Evolutionary conservation across 1,139 yeast genomes (phyloP), one percentile per base, ranked within the genome.

Genomic region (Nakaseomyces delphensis): DNA sequence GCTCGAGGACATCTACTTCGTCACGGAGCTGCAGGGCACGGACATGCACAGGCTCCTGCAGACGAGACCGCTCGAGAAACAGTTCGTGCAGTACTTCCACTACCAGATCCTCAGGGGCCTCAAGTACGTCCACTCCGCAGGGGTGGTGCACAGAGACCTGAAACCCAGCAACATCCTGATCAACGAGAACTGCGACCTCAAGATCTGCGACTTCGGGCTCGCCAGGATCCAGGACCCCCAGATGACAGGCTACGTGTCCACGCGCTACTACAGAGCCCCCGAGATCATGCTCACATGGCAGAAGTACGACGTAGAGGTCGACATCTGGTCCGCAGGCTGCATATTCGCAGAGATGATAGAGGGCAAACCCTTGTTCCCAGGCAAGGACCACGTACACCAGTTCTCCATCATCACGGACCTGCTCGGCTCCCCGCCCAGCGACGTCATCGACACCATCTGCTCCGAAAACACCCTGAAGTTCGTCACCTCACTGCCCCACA

Each of bases 201-300:
- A 89, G 64, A 91, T 91, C 55, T 89, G 97, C 68, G 98, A 91
- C 67, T 91, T 91, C 62, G 98, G 98, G 20, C 71, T 91, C 49
- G 97, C 97, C 28, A 75, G 98, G 62, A 84, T 91, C 60, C 96
- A 91, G 69, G 97, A 91, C 66, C 96, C 96, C 10, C 97, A 91
- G 64, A 91, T 91, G 98, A 91, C 98, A 1, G 99, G 98, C 25
- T 91, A 91, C 63, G 98, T 91, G 14, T 83, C 95, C 15, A 91
- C 99, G 3, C 69, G 99, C 57, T 93, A 91, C 71, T 91, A 91
- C 65, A 75, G 99, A 52, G 99, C 98, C 0, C 99, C 98, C 1
- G 99, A 91, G 65, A 91, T 91, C 64, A 91, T 91, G 99, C 74
- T 91, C 53, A 89, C 97, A 20, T 91, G 99, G 99, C 99, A 91